These are phyloP conservation scores for Santalum album DNA, from an alignment of 164 flowering plant species.

Conservation along the genomic window DNA sequence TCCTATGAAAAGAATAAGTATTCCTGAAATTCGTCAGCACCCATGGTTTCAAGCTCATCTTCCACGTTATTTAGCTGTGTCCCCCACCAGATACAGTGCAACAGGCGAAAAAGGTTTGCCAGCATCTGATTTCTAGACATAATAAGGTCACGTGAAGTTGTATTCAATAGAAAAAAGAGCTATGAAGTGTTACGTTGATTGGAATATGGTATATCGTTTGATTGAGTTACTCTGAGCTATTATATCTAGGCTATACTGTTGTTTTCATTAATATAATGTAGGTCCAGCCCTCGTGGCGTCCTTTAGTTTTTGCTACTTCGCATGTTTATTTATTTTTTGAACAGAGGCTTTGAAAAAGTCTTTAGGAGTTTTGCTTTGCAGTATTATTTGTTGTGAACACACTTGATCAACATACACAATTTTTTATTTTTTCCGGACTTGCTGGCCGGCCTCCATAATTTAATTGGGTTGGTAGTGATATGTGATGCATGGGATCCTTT, in stretches of 20 bases:
- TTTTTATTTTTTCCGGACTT: not conserved
- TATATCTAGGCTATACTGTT: too few species aligned
- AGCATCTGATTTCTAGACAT: not conserved
- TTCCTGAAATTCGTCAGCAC: slow-evolving; percentile 71
- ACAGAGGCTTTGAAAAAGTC: too few species aligned
- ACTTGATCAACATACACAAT: too few species aligned
- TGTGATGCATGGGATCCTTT: not conserved
- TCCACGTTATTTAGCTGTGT: slow-evolving; percentile 70
- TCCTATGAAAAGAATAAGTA: slow-evolving; percentile 70
- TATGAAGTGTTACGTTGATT: not conserved
- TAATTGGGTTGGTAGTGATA: not conserved
- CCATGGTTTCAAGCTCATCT: slow-evolving; percentile 74
- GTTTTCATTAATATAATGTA: too few species aligned
- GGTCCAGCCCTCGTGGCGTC: too few species aligned
- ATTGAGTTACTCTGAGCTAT: too few species aligned
- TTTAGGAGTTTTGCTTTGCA: too few species aligned
- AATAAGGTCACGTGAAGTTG: not conserved
- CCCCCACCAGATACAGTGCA: slow-evolving; percentile 69
- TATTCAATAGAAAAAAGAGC: not conserved
- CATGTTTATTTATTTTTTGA: too few species aligned
- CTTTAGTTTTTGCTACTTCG: too few species aligned
- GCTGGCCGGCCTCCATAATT: not conserved
- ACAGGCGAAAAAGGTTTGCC: slow-evolving; percentile 62
- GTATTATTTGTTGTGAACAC: too few species aligned
- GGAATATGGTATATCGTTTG: too few species aligned